Percentiles rank a stretch among this genome's conserved stretches.
These are phyloP conservation scores for Penium margaritaceum DNA, from an alignment of 139 green algal species.

Conservation along the genomic window DNA sequence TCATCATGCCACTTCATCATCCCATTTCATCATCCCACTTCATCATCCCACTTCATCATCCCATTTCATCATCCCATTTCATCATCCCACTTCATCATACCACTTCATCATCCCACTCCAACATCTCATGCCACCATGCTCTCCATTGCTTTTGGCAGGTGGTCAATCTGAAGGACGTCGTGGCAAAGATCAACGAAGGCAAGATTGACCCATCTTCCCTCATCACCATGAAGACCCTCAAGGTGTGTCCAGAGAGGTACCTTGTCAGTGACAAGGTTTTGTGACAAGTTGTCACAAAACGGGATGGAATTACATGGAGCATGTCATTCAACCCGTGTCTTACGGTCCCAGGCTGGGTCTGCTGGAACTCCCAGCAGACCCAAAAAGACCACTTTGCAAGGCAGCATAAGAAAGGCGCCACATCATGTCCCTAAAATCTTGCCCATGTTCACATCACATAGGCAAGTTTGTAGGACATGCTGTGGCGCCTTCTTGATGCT, in stretches of 20 bases:
- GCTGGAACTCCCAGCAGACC: no score
- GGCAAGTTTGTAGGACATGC: no score
- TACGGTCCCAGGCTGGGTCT: no score
- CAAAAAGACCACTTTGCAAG: no score
- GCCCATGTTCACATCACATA: no score
- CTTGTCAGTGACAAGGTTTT: not conserved
- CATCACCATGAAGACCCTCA: conserved; percentile 79
- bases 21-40: not conserved
- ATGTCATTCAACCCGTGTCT: no score
- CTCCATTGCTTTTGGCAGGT: not conserved
- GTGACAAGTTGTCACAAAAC: not conserved
- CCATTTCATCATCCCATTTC: not conserved
- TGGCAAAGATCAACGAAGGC: conserved; percentile 58
- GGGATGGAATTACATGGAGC: no score
- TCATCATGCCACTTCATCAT: not conserved
- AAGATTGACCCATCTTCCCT: conserved; percentile 59
- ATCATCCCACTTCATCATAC: not conserved
- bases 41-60: not conserved
- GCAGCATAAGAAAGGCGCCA: no score
- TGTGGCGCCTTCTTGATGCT: no score
- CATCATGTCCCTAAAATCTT: no score
- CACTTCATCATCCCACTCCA: not conserved
- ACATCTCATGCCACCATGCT: conserved; percentile 18
- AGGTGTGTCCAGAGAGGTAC: conserved; percentile 13
- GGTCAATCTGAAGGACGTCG: not conserved